phyloP scores from a whole-genome alignment of 2,329 filamentous ascomycete genomes.

The Sordariomycetes sp. region DNA sequence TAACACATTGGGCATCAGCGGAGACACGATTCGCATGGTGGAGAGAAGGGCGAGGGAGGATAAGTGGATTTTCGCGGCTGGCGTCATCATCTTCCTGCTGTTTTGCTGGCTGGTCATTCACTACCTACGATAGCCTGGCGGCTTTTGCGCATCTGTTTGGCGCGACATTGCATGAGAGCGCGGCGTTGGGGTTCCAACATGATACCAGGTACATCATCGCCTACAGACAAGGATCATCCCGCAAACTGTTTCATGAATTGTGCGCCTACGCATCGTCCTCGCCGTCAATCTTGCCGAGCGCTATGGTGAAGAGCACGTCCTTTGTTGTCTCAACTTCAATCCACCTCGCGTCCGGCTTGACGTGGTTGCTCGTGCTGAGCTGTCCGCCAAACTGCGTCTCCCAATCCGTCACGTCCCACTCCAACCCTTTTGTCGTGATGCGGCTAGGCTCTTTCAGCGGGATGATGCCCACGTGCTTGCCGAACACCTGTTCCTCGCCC shows the following conservation, averaged over 20 bases:
- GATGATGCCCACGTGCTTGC: constrained; percentile 75
- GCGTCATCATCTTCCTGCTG: constrained; percentile 75
- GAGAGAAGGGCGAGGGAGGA: constrained; percentile 87
- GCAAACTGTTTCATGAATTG: too few species aligned
- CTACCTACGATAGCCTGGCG: constrained; percentile 49
- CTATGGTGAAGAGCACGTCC: constrained; percentile 67
- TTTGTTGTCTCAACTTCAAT: constrained; percentile 54
- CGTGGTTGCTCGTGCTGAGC: constrained; percentile 75
- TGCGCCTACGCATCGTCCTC: constrained; percentile 20
- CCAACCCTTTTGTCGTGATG: constrained; percentile 73
- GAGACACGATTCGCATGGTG: constrained; percentile 95
- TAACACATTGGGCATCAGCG: constrained; percentile 86
- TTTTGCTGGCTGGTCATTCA: constrained; percentile 92
- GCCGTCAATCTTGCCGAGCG: constrained; percentile 34
- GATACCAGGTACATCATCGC: background rate
- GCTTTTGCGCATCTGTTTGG: background rate
- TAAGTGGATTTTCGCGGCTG: constrained; percentile 94
- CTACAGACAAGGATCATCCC: background rate
- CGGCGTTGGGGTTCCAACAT: background rate
- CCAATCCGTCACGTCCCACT: constrained; percentile 89
- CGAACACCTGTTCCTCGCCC: constrained; percentile 46
- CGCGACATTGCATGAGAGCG: background rate
- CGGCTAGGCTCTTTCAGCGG: constrained; percentile 69
- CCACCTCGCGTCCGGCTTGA: constrained; percentile 46
- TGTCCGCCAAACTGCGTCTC: constrained; percentile 63